These are phyloP conservation scores for Paralagenidium karlingii DNA, from an alignment of 352 stramenopile species.

Conservation along the genomic window DNA sequence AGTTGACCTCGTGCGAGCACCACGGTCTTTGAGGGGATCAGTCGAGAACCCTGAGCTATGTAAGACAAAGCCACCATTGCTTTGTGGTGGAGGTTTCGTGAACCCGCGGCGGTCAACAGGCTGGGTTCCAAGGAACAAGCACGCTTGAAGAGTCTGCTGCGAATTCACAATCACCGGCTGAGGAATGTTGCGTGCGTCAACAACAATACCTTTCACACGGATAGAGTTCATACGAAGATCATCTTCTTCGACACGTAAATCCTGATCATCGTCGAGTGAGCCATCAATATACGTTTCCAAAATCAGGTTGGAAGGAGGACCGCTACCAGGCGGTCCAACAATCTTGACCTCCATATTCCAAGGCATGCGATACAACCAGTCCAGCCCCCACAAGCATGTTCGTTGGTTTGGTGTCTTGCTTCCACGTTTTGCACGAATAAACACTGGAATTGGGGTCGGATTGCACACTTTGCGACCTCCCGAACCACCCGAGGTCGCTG, in stretches of 20 bases:
- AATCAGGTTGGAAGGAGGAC: slow-evolving; percentile 72
- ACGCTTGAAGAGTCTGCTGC: slow-evolving; percentile 77
- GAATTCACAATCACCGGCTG: slow-evolving; percentile 81
- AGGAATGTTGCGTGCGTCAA: slow-evolving; percentile 77
- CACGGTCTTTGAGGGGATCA: slow-evolving; percentile 44
- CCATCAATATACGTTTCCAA: slow-evolving; percentile 84
- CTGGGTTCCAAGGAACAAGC: slow-evolving; percentile 75
- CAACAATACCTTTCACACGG: slow-evolving; percentile 76
- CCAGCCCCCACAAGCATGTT: slow-evolving; percentile 68
- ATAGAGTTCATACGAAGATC: slow-evolving; percentile 82
- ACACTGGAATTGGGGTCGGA: slow-evolving; percentile 71
- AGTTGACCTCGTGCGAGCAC: slow-evolving; percentile 18
- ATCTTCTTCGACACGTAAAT: slow-evolving; percentile 48
- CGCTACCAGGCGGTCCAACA: slow-evolving; percentile 68
- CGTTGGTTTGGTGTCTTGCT: slow-evolving; percentile 48
- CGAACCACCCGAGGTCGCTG: slow-evolving; percentile 7
- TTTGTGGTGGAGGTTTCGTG: slow-evolving; percentile 77
- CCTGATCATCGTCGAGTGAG: slow-evolving; percentile 59
- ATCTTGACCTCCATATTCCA: slow-evolving; percentile 90
- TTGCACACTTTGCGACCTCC: slow-evolving; percentile 31
- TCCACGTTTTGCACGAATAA: slow-evolving; percentile 71
- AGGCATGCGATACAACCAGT: slow-evolving; percentile 84
- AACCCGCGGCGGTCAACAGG: slow-evolving; percentile 75
- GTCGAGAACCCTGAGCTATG: slow-evolving; percentile 26
- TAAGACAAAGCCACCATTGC: slow-evolving; percentile 76